These are phyloP conservation scores for Sporothrix schenckii DNA, from an alignment of 2,329 filamentous ascomycete genomes.

Conservation along the genomic window DNA sequence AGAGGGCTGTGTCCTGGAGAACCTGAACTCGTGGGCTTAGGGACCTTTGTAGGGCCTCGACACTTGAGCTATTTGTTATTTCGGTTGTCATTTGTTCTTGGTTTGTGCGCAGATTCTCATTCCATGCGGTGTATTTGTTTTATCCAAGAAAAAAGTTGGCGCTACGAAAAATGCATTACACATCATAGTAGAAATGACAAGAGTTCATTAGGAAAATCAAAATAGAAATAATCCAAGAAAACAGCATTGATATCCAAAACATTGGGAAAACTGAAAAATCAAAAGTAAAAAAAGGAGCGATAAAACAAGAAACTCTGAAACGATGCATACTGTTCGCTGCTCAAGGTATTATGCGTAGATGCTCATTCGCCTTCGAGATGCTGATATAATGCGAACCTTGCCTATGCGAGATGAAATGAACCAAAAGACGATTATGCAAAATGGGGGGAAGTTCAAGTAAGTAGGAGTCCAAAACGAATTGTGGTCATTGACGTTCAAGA, in stretches of 20 bases:
- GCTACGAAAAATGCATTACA: slow-evolving; percentile 5
- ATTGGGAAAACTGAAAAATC: neutral
- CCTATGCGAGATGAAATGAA: neutral
- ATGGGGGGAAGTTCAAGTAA: neutral
- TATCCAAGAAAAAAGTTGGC: slow-evolving; percentile 19
- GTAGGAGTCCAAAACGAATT: too few relatives aligned
- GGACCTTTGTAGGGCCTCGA: too few relatives aligned
- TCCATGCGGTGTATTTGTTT: neutral
- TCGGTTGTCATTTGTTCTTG: neutral
- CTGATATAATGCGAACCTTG: slow-evolving; percentile 24
- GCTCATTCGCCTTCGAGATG: slow-evolving; percentile 13
- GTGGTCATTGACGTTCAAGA: neutral
- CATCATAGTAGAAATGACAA: neutral
- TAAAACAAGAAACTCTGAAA: neutral
- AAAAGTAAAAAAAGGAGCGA: neutral
- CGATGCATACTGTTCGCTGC: slow-evolving; percentile 24
- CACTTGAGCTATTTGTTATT: neutral
- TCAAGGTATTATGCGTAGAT: slow-evolving; percentile 1
- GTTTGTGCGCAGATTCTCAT: neutral
- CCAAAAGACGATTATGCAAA: neutral
- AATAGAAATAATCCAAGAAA: neutral
- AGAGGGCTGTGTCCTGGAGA: slow-evolving; percentile 65
- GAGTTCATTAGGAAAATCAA: neutral
- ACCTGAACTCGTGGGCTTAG: slow-evolving; percentile 52
- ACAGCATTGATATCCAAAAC: slow-evolving; percentile 9